Evolutionary conservation across 768 basidiomycete genomes (phyloP).

Genomic region (Leccinum imitatum): DNA sequence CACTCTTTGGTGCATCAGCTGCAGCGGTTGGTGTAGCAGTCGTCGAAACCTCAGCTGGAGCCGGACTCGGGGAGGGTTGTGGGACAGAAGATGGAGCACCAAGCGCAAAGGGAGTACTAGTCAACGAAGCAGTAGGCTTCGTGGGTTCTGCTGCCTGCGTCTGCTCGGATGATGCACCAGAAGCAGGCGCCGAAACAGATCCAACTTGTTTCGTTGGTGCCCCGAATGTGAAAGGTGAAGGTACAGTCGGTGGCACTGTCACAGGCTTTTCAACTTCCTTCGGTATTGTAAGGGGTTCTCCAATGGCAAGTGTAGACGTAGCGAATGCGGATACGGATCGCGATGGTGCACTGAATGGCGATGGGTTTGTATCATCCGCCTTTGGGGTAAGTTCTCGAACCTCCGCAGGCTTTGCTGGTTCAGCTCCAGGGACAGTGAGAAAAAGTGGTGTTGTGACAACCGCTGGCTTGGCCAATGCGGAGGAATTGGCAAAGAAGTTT

Average conservation of each 20-base stretch:
- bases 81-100: slow-evolving; percentile 20
- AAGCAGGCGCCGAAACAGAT: slow-evolving; percentile 11
- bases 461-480: slow-evolving; percentile 42
- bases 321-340: slow-evolving; percentile 9
- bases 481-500: slow-evolving; percentile 63
- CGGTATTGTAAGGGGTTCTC: slow-evolving; percentile 7
- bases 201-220: slow-evolving; percentile 23
- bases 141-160: slow-evolving; percentile 4
- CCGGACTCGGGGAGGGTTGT: not conserved
- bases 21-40: slow-evolving; percentile 13
- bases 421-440: slow-evolving; percentile 18
- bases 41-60: slow-evolving; percentile 2
- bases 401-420: slow-evolving; percentile 9
- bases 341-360: slow-evolving; percentile 12
- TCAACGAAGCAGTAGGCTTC: slow-evolving; percentile 11
- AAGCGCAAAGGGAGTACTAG: slow-evolving; percentile 27
- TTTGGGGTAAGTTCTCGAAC: slow-evolving; percentile 5
- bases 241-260: slow-evolving; percentile 5
- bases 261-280: slow-evolving; percentile 22
- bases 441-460: slow-evolving; percentile 18
- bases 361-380: slow-evolving; percentile 6
- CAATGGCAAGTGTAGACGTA: slow-evolving; percentile 10
- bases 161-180: slow-evolving; percentile 11
- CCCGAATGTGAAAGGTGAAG: slow-evolving; percentile 32
- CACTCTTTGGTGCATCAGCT: slow-evolving; percentile 32